phyloP scores from a whole-genome alignment of 164 flowering plant species.

The Piper longum region DNA sequence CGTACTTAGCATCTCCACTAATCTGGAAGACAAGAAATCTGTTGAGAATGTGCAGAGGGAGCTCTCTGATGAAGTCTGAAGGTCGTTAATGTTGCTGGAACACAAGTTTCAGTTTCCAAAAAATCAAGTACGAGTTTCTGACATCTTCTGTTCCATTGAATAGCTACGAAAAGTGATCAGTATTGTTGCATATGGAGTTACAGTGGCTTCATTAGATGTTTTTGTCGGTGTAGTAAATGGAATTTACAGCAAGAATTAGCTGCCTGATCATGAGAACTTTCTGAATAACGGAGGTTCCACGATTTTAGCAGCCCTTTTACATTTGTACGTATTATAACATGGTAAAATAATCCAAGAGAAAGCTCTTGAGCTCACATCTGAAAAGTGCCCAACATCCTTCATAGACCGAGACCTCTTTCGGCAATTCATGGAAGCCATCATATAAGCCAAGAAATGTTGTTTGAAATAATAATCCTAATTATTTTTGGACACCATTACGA shows the following conservation, averaged over 20 bases:
- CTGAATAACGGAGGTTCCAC: no score
- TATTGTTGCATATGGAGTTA: conserved; percentile 2
- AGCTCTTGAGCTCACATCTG: no score
- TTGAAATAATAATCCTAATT: no score
- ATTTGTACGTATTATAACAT: no score
- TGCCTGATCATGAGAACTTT: not conserved
- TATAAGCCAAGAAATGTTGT: no score
- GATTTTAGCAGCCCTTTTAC: no score
- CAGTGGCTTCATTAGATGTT: conserved; percentile 6
- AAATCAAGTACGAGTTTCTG: conserved; percentile 3
- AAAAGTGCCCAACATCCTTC: no score
- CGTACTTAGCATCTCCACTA: conserved; percentile 4
- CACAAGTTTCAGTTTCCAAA: conserved; percentile 9
- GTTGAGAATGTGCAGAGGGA: not conserved
- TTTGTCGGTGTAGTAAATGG: conserved; percentile 4
- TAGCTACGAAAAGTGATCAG: not conserved
- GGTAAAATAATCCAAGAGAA: no score
- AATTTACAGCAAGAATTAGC: not conserved
- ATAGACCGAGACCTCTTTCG: no score
- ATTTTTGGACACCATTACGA: no score
- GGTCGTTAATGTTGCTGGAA: conserved; percentile 4
- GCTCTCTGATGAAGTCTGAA: conserved; percentile 3
- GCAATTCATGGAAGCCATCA: no score
- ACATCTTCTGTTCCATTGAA: conserved; percentile 2
- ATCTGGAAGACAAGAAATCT: not conserved